phyloP scores from a whole-genome alignment of 495 filamentous ascomycete species.

The Clohesyomyces aquaticus region DNA sequence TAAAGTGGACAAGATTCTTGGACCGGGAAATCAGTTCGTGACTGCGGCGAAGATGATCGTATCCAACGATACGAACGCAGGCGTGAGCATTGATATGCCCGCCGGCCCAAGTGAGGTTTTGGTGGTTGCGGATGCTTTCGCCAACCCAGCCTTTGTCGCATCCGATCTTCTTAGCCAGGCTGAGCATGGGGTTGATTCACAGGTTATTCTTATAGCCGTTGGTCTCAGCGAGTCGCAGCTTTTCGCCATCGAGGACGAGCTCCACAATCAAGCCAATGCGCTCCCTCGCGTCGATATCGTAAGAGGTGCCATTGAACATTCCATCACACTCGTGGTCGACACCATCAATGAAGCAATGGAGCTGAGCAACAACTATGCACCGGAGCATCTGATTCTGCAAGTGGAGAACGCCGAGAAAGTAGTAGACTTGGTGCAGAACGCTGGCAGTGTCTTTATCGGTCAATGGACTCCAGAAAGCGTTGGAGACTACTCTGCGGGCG shows the following conservation, averaged over 20 bases:
- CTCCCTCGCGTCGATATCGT: slow-evolving; percentile 93
- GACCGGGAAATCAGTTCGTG: slow-evolving; percentile 97
- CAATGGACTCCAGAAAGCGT: slow-evolving; percentile 96
- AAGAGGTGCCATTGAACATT: slow-evolving; percentile 85
- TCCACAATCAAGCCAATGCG: slow-evolving; percentile 85
- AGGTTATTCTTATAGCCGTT: slow-evolving; percentile 90
- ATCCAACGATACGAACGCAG: slow-evolving; percentile 90
- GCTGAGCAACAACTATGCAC: slow-evolving; percentile 93
- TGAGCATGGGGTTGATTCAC: slow-evolving; percentile 93
- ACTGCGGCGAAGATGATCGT: slow-evolving; percentile 98
- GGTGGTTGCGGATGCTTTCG: slow-evolving; percentile 86
- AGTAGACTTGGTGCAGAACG: slow-evolving; percentile 84
- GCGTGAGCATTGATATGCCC: slow-evolving; percentile 97
- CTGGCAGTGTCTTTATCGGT: slow-evolving; percentile 93
- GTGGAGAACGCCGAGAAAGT: slow-evolving; percentile 70
- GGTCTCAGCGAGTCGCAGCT: slow-evolving; percentile 73
- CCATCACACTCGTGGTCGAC: slow-evolving; percentile 81
- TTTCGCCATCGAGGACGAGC: slow-evolving; percentile 81
- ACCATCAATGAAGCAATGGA: slow-evolving; percentile 81
- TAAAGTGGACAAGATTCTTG: slow-evolving; percentile 99
- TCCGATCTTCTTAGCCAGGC: slow-evolving; percentile 94
- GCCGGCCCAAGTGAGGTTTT: slow-evolving; percentile 96
- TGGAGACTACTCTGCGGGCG: slow-evolving; percentile 95
- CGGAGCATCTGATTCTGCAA: slow-evolving; percentile 95
- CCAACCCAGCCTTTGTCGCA: slow-evolving; percentile 93